phyloP scores from a whole-genome alignment of 768 basidiomycete species.

The Ephemerocybe angulata region DNA sequence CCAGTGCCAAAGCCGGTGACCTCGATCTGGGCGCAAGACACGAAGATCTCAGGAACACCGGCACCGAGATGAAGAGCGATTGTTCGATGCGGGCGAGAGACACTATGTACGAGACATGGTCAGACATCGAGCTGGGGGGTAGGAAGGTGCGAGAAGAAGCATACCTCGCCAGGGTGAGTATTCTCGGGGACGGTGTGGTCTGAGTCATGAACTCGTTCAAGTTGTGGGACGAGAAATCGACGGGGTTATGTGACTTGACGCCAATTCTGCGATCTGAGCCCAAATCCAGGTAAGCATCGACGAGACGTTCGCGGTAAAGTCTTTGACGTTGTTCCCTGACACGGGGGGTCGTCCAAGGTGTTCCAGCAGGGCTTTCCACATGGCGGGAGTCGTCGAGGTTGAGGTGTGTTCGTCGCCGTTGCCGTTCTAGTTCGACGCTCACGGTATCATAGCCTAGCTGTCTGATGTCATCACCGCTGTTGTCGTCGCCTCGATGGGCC shows the following conservation, averaged over 20 bases:
- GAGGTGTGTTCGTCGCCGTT: too few species aligned
- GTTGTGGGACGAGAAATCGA: slow-evolving; percentile 31
- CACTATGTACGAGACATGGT: slow-evolving; percentile 19
- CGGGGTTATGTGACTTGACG: slow-evolving; percentile 32
- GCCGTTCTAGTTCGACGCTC: too few species aligned
- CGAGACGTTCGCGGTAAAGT: too few species aligned
- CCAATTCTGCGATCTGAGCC: slow-evolving; percentile 44
- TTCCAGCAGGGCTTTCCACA: too few species aligned
- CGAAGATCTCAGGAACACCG: slow-evolving; percentile 44
- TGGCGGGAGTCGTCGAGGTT: too few species aligned
- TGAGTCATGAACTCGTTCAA: slow-evolving; percentile 33
- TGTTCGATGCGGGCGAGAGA: slow-evolving; percentile 47
- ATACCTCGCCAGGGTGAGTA: slow-evolving; percentile 42
- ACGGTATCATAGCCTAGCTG: too few species aligned
- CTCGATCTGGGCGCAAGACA: slow-evolving; percentile 47
- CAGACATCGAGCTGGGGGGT: neutral
- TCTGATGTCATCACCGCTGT: too few species aligned
- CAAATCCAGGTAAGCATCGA: too few species aligned
- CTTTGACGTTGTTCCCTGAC: too few species aligned
- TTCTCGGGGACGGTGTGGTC: slow-evolving; percentile 38
- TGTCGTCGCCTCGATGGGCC: too few species aligned
- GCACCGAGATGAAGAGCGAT: slow-evolving; percentile 40
- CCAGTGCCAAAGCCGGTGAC: slow-evolving; percentile 42
- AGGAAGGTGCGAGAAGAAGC: neutral
- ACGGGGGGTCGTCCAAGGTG: too few species aligned